phyloP scores from a whole-genome alignment of 2,329 filamentous ascomycete genomes.

The Calonectria naviculata region DNA sequence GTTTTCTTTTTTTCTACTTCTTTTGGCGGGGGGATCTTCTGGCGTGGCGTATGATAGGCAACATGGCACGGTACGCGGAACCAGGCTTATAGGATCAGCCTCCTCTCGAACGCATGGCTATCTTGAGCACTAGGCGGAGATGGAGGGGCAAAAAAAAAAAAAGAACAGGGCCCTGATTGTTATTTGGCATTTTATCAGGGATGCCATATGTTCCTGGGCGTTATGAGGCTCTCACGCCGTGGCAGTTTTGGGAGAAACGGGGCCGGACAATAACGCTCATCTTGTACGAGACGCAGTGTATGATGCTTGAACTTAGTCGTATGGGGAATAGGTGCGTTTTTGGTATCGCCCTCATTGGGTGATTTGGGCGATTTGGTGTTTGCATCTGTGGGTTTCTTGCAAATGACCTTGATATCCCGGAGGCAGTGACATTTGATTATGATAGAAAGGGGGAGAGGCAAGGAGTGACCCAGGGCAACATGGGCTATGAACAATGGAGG shows the following conservation, averaged over 20 bases:
- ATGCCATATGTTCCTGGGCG: neutral
- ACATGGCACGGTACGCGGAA: neutral
- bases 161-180: neutral
- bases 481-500: neutral
- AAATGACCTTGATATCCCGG: conserved; percentile 11
- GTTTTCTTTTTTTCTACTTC: neutral
- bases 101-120: neutral
- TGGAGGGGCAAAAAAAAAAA: neutral
- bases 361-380: conserved; percentile 8
- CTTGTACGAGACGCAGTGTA: conserved; percentile 7
- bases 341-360: neutral
- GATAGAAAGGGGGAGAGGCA: neutral
- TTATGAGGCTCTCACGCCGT: neutral
- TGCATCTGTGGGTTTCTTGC: conserved; percentile 14
- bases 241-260: neutral
- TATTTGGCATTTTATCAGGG: neutral
- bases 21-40: neutral
- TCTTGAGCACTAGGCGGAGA: neutral
- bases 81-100: neutral
- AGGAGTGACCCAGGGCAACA: neutral
- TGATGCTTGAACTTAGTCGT: neutral
- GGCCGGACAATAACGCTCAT: neutral
- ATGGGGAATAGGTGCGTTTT: neutral
- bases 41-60: neutral
- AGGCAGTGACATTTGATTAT: neutral